Base-by-base conservation (phyloP, 1,284 basidiomycete species). In the Sporisorium graminicola region DNA sequence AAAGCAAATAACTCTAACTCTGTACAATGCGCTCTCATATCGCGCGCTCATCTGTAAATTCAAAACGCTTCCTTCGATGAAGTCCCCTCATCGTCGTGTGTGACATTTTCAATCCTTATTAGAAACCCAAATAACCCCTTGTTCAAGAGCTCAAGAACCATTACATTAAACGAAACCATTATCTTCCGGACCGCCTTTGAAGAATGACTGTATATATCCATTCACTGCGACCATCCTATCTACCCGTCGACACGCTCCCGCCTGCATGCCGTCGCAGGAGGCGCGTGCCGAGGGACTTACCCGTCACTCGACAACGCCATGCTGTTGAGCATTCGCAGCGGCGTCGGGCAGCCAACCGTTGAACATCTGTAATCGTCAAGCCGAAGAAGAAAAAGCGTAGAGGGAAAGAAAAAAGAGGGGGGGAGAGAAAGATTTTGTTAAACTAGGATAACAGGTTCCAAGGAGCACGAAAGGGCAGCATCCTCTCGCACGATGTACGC, bases 381-480 rank as follows among this genome's bases (percentile, higher is more conserved):
- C n/a, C n/a, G n/a, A n/a, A n/a, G n/a, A n/a, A n/a, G n/a, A n/a
- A n/a, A n/a, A n/a, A n/a, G n/a, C n/a, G n/a, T n/a, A n/a, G n/a
- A n/a, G n/a, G n/a, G n/a, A n/a, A n/a, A n/a, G n/a, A 9, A 73
- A 33, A 37, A 27, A 10, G 33, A 16, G 52, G 35, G 58, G 61
- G 70, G 46, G 61, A 8, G 44, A 62, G 54, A 61, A 35, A 20
- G 5, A 52, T 59, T 47, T 60, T 57, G 61, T 66, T 65, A 68
- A 68, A 68, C 65, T 74, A 74, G 71, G 71, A 74, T 74, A 52
- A 58, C 65, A 58, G 62, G 71, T 74, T 74, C 71, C 60, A 33
- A 24, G 24, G 27, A 31, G 4, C 16, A 16, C 24, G 12, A 8
- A 47, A 1, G 5, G 16, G 22, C 9, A 5, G 22, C 46, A n/a